Evolutionary conservation across 2,329 filamentous ascomycete genomes (phyloP).

Genomic region (Aspergillus fumigatus): DNA sequence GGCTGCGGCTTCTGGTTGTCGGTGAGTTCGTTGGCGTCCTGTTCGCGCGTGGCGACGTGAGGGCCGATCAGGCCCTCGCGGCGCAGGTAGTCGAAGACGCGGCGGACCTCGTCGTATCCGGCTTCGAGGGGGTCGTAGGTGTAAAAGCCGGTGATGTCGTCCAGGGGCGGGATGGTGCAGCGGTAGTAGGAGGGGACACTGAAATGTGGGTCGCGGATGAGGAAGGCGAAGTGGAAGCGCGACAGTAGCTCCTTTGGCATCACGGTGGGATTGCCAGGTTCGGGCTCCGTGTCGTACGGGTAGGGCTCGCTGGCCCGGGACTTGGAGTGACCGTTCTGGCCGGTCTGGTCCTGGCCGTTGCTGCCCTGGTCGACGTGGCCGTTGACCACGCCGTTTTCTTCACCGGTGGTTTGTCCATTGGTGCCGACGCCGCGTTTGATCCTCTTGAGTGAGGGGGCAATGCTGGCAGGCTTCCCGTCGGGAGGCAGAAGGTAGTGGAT

Average conservation of each 20-base stretch:
- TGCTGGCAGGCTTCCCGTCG: conserved; percentile 59
- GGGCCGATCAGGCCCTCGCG: conserved; percentile 66
- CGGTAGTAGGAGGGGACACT: conserved; percentile 92
- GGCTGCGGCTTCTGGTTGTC: conserved; percentile 19
- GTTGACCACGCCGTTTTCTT: conserved; percentile 20
- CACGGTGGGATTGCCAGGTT: conserved; percentile 77
- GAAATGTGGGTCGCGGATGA: conserved; percentile 91
- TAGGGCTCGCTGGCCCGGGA: conserved; percentile 44
- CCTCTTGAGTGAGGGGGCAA: conserved; percentile 70
- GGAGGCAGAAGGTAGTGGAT: conserved; percentile 85
- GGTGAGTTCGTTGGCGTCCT: conserved; percentile 27
- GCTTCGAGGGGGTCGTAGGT: conserved; percentile 84
- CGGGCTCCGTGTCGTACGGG: conserved; percentile 54
- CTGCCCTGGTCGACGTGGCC: conserved; percentile 9
- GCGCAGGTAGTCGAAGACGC: conserved; percentile 79
- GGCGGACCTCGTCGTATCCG: conserved; percentile 82
- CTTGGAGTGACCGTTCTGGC: conserved; percentile 22
- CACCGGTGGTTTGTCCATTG: conserved; percentile 15
- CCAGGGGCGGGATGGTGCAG: conserved; percentile 84
- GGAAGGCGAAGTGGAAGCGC: conserved; percentile 88
- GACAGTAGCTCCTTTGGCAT: conserved; percentile 69
- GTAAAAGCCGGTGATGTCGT: conserved; percentile 76
- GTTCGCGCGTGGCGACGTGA: conserved; percentile 48
- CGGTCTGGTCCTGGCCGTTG: conserved; percentile 6
- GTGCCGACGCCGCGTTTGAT: conserved; percentile 59